These are phyloP conservation scores for Pseudozyma sp. DNA, from an alignment of 1,284 basidiomycete genomes.

Conservation along the genomic window DNA sequence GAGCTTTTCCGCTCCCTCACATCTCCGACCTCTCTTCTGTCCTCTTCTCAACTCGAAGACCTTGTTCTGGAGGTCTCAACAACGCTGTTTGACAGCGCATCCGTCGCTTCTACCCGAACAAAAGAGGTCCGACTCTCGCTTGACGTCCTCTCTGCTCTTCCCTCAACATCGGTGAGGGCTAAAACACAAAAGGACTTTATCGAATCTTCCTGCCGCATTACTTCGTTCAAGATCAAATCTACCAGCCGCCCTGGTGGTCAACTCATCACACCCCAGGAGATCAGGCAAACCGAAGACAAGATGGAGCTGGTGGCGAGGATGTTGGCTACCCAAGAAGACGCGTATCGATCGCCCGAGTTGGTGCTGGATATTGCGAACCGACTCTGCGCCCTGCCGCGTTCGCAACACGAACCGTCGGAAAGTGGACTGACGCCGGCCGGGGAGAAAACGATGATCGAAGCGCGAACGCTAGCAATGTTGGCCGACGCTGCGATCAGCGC, in stretches of 20 bases:
- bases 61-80: constrained; percentile 35
- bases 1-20: constrained; percentile 34
- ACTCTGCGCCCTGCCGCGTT: constrained; percentile 1
- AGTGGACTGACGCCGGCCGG: neutral
- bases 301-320: constrained; percentile 33
- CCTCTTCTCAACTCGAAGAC: constrained; percentile 12
- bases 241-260: neutral
- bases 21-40: constrained; percentile 4
- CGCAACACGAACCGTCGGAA: neutral
- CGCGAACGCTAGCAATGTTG: constrained; percentile 43
- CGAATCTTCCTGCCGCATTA: constrained; percentile 46
- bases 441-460: constrained; percentile 24
- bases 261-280: constrained; percentile 32
- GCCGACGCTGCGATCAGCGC: constrained; percentile 33
- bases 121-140: constrained; percentile 29
- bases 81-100: constrained; percentile 25
- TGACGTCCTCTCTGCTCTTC: constrained; percentile 25
- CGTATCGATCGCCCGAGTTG: constrained; percentile 41
- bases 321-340: constrained; percentile 30
- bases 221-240: constrained; percentile 46
- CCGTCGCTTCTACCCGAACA: constrained; percentile 18
- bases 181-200: constrained; percentile 36
- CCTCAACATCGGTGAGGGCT: neutral
- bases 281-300: constrained; percentile 26
- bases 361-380: constrained; percentile 36